Percentiles rank a stretch among this genome's conserved stretches.
phyloP scores from a whole-genome alignment of 768 basidiomycete species.

The Boletus vermiculosoides region DNA sequence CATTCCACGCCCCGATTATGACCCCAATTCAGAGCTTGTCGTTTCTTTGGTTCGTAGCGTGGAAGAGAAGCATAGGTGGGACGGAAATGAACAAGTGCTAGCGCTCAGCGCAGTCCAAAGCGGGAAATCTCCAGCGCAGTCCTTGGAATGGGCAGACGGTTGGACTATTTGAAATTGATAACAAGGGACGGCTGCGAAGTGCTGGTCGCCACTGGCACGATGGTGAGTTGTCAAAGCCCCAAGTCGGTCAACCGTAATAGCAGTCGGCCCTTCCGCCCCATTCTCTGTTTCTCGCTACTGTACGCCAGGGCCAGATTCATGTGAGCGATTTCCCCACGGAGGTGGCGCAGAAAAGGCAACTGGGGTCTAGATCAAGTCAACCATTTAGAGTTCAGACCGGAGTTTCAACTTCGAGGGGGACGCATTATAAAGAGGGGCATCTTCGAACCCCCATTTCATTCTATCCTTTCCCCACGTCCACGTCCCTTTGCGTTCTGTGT shows the following conservation, averaged over 20 bases:
- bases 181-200: neutral
- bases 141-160: neutral
- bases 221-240: conserved; percentile 2
- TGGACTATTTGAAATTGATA: conserved; percentile 30
- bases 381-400: conserved; percentile 40
- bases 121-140: neutral
- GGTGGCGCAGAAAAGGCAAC: conserved; percentile 21
- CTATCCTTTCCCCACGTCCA: conserved; percentile 48
- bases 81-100: conserved; percentile 17
- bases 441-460: conserved; percentile 29
- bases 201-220: conserved; percentile 1
- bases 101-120: conserved; percentile 1
- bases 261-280: neutral
- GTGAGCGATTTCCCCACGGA: conserved; percentile 11
- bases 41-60: neutral
- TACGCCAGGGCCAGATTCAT: neutral
- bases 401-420: conserved; percentile 43
- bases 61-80: neutral
- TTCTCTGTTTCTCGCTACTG: neutral
- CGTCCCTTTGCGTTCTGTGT: conserved; percentile 47
- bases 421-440: conserved; percentile 44
- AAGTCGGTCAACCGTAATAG: neutral
- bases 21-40: conserved; percentile 12
- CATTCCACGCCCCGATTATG: conserved; percentile 19
- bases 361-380: conserved; percentile 21